phyloP scores from a whole-genome alignment of 345 rosid genomes.

The Sonneratia caseolaris region DNA sequence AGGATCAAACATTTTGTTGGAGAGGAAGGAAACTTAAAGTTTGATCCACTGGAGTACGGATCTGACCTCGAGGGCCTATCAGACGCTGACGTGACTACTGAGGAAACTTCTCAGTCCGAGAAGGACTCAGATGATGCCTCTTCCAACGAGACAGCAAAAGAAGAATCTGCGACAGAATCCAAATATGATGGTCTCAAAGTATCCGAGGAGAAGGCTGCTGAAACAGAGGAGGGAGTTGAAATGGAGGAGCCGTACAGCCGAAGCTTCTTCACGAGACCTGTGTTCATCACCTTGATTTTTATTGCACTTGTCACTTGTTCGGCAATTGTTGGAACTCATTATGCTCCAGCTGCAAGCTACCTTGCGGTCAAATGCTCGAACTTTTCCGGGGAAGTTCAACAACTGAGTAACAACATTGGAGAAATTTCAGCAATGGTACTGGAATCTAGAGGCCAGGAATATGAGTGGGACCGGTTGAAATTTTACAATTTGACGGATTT shows the following conservation, averaged over 20 bases:
- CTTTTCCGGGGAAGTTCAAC: conserved; percentile 22
- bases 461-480: conserved; percentile 19
- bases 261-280: conserved; percentile 25
- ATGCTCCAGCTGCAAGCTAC: conserved; percentile 23
- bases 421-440: conserved; percentile 25
- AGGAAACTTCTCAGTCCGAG: conserved; percentile 31
- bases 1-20: conserved; percentile 30
- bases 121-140: conserved; percentile 32
- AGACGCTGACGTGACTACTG: conserved; percentile 36
- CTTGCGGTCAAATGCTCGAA: conserved; percentile 20
- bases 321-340: conserved; percentile 17
- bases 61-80: conserved; percentile 38
- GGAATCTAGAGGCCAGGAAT: conserved; percentile 16
- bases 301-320: conserved; percentile 23
- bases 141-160: conserved; percentile 11
- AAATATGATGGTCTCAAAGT: conserved; percentile 8
- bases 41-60: conserved; percentile 39
- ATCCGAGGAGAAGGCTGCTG: background rate
- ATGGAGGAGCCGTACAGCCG: conserved; percentile 20
- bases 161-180: conserved; percentile 18
- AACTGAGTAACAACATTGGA: conserved; percentile 23
- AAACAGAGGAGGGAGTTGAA: conserved; percentile 9
- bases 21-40: conserved; percentile 25
- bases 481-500: conserved; percentile 43
- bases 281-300: conserved; percentile 33